Base-by-base conservation (phyloP, 78 protist species). In the Emiliania huxleyi region DNA sequence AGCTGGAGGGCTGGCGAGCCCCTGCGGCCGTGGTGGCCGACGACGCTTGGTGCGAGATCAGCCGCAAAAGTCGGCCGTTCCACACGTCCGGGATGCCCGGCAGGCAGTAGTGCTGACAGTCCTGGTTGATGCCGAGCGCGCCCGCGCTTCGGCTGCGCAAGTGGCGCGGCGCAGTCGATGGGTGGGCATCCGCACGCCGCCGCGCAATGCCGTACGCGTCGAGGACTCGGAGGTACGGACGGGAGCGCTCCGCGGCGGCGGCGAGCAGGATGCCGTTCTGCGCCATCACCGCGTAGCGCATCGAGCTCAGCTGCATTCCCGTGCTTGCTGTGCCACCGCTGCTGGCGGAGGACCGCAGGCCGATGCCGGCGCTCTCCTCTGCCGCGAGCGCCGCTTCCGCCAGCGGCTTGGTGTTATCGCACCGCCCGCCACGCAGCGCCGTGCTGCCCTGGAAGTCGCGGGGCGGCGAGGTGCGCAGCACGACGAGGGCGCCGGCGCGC, bases 41-140 rank as follows among this genome's bases (percentile, higher is more conserved):
- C n/a, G n/a, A n/a, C n/a, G n/a, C n/a, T n/a, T n/a, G n/a, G n/a
- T n/a, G n/a, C n/a, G n/a, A n/a, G n/a, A n/a, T n/a, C n/a, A n/a
- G n/a, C n/a, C n/a, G n/a, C n/a, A n/a, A n/a, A n/a, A n/a, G n/a
- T n/a, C n/a, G n/a, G n/a, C 85, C 85, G 46, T 77, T 77, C 33
- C 2, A 77, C 18, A 77, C 48, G 46, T 77, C 85, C 35, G 85
- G 85, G 46, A 77, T 33, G 42, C 85, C 85, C 4, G 85, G 85
- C 44, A 77, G 46, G 85, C 85, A 77, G 85, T 77, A 77, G 46
- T 77, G 85, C 85, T 40, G 49, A 33, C 85, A 77, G 85, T 77
- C 85, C 18, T 71, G 29, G 69, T 22, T 2, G 69, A 22, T 11
- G 69, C 69, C 33, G 33, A 12, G 69, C 33, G 33, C 18, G 33